A percentile compares a stretch with the other conserved stretches of the same genome.
phyloP scores from a whole-genome alignment of 106 monocot genomes.

The Triglochin maritima region DNA sequence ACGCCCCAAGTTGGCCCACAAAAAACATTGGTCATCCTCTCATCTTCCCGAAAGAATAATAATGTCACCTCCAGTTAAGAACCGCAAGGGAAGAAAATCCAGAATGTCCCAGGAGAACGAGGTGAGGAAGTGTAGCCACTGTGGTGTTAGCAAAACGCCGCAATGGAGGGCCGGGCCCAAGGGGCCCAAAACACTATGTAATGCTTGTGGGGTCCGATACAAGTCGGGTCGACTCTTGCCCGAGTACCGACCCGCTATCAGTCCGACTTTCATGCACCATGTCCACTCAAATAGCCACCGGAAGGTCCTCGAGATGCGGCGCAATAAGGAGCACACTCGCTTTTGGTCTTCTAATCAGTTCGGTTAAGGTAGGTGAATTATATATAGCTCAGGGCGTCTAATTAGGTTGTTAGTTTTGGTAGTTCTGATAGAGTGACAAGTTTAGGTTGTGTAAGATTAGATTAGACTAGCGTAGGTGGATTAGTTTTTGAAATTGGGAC shows the following conservation, averaged over 20 bases:
- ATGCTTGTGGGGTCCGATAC: slow-evolving; percentile 87
- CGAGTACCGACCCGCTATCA: slow-evolving; percentile 77
- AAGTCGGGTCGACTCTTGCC: slow-evolving; percentile 83
- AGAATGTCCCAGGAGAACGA: background rate
- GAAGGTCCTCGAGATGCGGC: slow-evolving; percentile 69
- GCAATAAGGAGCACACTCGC: slow-evolving; percentile 33
- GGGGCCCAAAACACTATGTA: slow-evolving; percentile 79
- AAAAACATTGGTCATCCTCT: slow-evolving; percentile 10
- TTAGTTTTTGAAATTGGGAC: too few relatives aligned
- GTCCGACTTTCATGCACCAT: slow-evolving; percentile 52
- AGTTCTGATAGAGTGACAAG: too few relatives aligned
- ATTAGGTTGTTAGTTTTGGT: too few relatives aligned
- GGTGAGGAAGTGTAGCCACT: slow-evolving; percentile 74
- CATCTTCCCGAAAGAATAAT: too few relatives aligned
- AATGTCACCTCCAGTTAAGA: too few relatives aligned
- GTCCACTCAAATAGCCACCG: slow-evolving; percentile 69
- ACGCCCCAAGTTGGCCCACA: slow-evolving; percentile 19
- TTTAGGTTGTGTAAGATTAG: too few relatives aligned
- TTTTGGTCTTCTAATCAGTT: background rate
- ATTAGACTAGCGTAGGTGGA: too few relatives aligned
- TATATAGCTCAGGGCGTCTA: too few relatives aligned
- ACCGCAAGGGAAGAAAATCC: too few relatives aligned
- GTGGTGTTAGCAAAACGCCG: slow-evolving; percentile 79
- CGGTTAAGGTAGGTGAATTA: too few relatives aligned
- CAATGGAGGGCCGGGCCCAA: slow-evolving; percentile 80